Conservation (phyloP, 2,329 filamentous ascomycete species). For the Aspergillus sp. region DNA sequence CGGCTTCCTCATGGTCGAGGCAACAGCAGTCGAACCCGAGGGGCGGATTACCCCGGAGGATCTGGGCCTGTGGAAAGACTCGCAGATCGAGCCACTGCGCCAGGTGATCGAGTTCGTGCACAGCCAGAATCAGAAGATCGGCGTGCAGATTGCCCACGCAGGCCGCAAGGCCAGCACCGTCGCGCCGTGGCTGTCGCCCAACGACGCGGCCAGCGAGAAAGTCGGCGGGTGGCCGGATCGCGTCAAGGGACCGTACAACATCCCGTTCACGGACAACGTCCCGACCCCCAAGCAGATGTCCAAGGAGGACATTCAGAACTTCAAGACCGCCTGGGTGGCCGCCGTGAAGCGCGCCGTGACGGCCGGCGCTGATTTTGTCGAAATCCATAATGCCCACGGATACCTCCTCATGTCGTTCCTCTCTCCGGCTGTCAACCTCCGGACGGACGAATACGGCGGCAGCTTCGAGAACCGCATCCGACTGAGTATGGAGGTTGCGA, state of each 20-base stretch:
- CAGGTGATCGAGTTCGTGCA: constrained; percentile 76
- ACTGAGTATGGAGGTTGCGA: constrained; percentile 65
- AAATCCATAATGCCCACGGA: constrained; percentile 77
- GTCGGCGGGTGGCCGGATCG: constrained; percentile 56
- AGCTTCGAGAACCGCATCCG: constrained; percentile 63
- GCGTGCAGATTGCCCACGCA: constrained; percentile 79
- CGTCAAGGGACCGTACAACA: constrained; percentile 57
- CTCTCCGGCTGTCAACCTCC: constrained; percentile 65
- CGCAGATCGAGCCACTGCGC: constrained; percentile 68
- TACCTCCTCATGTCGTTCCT: constrained; percentile 72
- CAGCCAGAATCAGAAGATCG: constrained; percentile 72
- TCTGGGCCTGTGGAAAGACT: constrained; percentile 73
- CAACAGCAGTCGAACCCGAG: constrained; percentile 70
- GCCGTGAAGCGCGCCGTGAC: constrained; percentile 60
- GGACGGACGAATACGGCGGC: constrained; percentile 59
- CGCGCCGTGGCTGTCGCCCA: constrained; percentile 47
- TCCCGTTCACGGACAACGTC: constrained; percentile 61
- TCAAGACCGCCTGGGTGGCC: constrained; percentile 62
- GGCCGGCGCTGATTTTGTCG: constrained; percentile 73
- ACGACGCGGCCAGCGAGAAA: constrained; percentile 45
- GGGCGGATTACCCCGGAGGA: constrained; percentile 72
- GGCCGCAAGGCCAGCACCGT: constrained; percentile 64
- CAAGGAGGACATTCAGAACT: constrained; percentile 61
- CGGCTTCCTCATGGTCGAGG: constrained; percentile 74
- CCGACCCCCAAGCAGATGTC: constrained; percentile 67